Evolutionary conservation across 495 filamentous ascomycete genomes (phyloP).

Genomic region (Aspergillus heteromorphus): DNA sequence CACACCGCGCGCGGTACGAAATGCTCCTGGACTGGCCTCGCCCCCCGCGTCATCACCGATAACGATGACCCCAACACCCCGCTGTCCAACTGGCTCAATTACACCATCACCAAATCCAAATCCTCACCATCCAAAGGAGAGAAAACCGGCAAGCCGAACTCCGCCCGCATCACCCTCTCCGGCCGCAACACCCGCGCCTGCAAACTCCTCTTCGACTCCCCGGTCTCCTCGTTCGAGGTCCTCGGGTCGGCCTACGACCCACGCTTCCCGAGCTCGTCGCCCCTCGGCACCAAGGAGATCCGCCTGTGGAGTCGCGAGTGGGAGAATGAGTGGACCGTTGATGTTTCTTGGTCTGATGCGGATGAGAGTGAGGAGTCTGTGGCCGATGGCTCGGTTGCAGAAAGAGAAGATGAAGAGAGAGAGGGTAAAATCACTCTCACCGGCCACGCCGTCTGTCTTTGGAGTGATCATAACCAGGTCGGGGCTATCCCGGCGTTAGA

Average conservation of each 20-base stretch:
- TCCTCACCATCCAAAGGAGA: neutral
- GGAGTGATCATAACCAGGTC: slow-evolving; percentile 74
- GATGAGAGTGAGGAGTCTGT: too few relatives aligned
- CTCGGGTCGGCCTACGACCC: slow-evolving; percentile 48
- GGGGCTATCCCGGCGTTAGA: slow-evolving; percentile 80
- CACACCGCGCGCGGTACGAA: slow-evolving; percentile 39
- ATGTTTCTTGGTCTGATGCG: slow-evolving; percentile 57
- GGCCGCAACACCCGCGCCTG: slow-evolving; percentile 68
- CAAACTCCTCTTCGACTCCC: slow-evolving; percentile 55
- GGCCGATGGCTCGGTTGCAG: too few relatives aligned
- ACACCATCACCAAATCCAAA: slow-evolving; percentile 53
- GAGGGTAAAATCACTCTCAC: too few relatives aligned
- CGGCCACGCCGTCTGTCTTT: slow-evolving; percentile 73
- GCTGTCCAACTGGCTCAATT: slow-evolving; percentile 53
- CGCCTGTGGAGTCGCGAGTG: slow-evolving; percentile 71
- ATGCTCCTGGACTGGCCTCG: slow-evolving; percentile 67
- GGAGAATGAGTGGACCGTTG: slow-evolving; percentile 69
- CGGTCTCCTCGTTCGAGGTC: slow-evolving; percentile 58
- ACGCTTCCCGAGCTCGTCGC: slow-evolving; percentile 52
- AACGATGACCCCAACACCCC: slow-evolving; percentile 26
- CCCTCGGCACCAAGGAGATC: slow-evolving; percentile 50
- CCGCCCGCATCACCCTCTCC: slow-evolving; percentile 53
- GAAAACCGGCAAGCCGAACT: slow-evolving; percentile 19
- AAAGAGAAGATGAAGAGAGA: too few relatives aligned
- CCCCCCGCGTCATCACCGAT: slow-evolving; percentile 55